These are phyloP conservation scores for Conticribra weissflogii DNA, from an alignment of 108 stramenopile species.

Conservation along the genomic window DNA sequence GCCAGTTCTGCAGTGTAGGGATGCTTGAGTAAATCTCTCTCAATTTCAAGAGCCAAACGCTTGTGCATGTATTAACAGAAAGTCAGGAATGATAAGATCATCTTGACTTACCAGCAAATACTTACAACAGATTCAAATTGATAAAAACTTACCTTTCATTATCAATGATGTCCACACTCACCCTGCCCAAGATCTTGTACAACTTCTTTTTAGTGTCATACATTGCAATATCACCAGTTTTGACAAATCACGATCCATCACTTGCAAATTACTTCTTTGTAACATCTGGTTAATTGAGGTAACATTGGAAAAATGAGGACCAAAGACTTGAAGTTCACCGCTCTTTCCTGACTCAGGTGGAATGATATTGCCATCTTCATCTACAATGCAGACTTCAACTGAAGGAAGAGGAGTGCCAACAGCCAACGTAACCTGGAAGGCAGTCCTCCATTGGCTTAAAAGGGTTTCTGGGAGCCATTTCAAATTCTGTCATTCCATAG, in stretches of 20 bases:
- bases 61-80: conserved; percentile 22
- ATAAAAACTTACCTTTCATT: conserved; percentile 42
- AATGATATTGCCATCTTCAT: conserved; percentile 23
- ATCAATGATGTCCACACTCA: conserved; percentile 54
- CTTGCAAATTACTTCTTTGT: conserved; percentile 46
- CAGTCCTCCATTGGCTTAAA: conserved; percentile 25
- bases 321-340: conserved; percentile 50
- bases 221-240: conserved; percentile 55
- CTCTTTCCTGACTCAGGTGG: conserved; percentile 11
- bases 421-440: conserved; percentile 53
- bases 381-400: conserved; percentile 50
- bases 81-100: too few species aligned
- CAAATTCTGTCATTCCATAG: conserved; percentile 67
- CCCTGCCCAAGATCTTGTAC: conserved; percentile 55
- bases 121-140: too few species aligned
- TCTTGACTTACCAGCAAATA: too few species aligned
- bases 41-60: conserved; percentile 55
- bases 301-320: conserved; percentile 49
- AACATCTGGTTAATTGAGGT: conserved; percentile 51
- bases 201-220: conserved; percentile 35
- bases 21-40: conserved; percentile 51
- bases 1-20: conserved; percentile 35
- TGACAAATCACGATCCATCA: conserved; percentile 44
- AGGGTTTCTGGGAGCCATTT: conserved; percentile 61
- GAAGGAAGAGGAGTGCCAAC: conserved; percentile 59